These are phyloP conservation scores for Fusarium aywerte DNA, from an alignment of 2,329 filamentous ascomycete genomes.

Conservation along the genomic window DNA sequence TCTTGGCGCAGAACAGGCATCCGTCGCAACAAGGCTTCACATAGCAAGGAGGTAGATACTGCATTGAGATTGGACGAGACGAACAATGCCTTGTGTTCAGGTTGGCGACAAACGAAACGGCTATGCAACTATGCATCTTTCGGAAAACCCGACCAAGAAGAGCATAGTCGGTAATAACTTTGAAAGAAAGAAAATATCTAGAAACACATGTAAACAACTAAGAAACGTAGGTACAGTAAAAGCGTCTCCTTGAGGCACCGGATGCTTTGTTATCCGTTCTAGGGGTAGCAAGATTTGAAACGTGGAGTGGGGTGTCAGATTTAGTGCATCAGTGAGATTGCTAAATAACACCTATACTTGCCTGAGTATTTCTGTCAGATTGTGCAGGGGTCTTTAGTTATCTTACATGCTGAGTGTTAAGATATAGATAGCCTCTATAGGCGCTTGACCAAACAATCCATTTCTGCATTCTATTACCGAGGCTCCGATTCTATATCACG, in stretches of 20 bases:
- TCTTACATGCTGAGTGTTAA: constrained; percentile 2
- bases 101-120: background rate
- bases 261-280: background rate
- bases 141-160: background rate
- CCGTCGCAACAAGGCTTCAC: background rate
- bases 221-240: background rate
- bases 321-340: background rate
- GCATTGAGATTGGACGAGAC: background rate
- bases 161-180: background rate
- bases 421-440: background rate
- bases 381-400: background rate
- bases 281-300: background rate
- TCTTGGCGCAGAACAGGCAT: background rate
- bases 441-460: background rate
- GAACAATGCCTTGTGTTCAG: background rate
- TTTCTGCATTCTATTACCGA: background rate
- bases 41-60: background rate
- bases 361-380: background rate
- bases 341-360: background rate
- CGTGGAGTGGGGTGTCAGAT: background rate
- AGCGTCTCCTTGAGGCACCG: constrained; percentile 4
- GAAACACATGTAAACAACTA: background rate
- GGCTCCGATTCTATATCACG: background rate
- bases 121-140: background rate
- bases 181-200: background rate